Percentiles rank a stretch among this genome's conserved stretches.
Conservation (phyloP, 148 eudicot genomes). For the Silene latifolia region DNA sequence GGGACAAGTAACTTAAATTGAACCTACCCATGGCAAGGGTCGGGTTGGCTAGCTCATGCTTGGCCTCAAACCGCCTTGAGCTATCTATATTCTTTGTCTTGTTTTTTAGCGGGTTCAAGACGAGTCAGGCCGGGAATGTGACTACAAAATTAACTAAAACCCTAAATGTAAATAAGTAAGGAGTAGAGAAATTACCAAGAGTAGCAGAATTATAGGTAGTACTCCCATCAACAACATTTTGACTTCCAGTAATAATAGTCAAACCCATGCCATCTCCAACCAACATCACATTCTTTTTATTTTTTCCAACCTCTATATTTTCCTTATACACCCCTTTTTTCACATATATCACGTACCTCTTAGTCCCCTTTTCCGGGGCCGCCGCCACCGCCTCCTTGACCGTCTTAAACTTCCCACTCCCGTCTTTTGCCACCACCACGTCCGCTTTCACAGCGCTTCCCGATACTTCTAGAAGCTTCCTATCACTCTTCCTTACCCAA, state of each 20-base stretch:
- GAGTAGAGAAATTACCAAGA: slow-evolving; percentile 17
- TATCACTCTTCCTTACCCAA: slow-evolving; percentile 17
- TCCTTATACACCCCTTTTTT: slow-evolving; percentile 30
- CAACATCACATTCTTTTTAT: slow-evolving; percentile 28
- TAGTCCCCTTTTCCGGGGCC: slow-evolving; percentile 23
- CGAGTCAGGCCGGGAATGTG: too few relatives aligned
- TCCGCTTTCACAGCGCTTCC: slow-evolving; percentile 5
- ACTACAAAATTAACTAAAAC: too few relatives aligned
- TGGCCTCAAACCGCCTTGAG: too few relatives aligned
- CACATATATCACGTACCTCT: slow-evolving; percentile 28
- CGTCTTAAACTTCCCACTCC: slow-evolving; percentile 29
- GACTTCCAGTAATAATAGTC: slow-evolving; percentile 26
- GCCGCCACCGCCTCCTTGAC: slow-evolving; percentile 27
- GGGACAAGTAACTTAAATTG: too few relatives aligned
- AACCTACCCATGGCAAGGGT: too few relatives aligned
- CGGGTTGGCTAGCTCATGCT: too few relatives aligned
- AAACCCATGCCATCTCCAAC: slow-evolving; percentile 29
- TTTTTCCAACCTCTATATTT: slow-evolving; percentile 26
- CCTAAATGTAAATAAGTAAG: not conserved
- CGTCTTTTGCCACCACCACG: slow-evolving; percentile 34
- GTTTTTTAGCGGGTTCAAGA: too few relatives aligned
- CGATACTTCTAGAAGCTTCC: slow-evolving; percentile 21
- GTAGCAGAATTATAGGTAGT: slow-evolving; percentile 28
- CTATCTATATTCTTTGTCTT: too few relatives aligned
- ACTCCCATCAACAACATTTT: slow-evolving; percentile 23